These are phyloP conservation scores for Kuraishia hungarica DNA, from an alignment of 805 yeast species.

Conservation along the genomic window DNA sequence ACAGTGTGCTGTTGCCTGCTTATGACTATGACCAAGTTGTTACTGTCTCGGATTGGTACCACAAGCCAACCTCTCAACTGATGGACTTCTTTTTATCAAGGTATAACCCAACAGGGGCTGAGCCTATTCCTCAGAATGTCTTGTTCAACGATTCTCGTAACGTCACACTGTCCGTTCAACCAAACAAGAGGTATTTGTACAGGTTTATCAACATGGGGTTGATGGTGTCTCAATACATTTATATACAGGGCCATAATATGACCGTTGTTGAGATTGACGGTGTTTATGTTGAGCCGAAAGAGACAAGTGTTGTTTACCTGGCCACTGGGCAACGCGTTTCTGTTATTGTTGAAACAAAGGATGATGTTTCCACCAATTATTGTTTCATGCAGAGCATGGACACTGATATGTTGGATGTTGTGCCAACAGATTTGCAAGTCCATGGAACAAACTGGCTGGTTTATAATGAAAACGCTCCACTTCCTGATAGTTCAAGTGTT, in stretches of 20 bases:
- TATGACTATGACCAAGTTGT: slow-evolving; percentile 33
- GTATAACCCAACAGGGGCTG: slow-evolving; percentile 96
- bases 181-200: slow-evolving; percentile 76
- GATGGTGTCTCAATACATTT: slow-evolving; percentile 82
- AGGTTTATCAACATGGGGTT: slow-evolving; percentile 85
- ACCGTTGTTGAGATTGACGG: slow-evolving; percentile 92
- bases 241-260: slow-evolving; percentile 81
- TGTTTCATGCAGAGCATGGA: slow-evolving; percentile 58
- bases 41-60: slow-evolving; percentile 85
- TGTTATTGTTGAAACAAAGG: slow-evolving; percentile 56
- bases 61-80: slow-evolving; percentile 44
- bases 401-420: slow-evolving; percentile 56
- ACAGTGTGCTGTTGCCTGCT: slow-evolving; percentile 50
- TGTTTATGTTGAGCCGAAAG: slow-evolving; percentile 67
- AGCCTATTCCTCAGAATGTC: slow-evolving; percentile 83
- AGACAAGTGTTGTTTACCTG: slow-evolving; percentile 64
- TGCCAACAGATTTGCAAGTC: slow-evolving; percentile 51
- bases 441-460: slow-evolving; percentile 47
- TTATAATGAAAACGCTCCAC: slow-evolving; percentile 30
- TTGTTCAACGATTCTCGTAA: slow-evolving; percentile 78
- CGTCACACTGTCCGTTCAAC: slow-evolving; percentile 70
- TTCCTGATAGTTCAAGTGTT: slow-evolving; percentile 26
- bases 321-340: slow-evolving; percentile 91
- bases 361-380: slow-evolving; percentile 34
- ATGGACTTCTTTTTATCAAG: slow-evolving; percentile 51